Conservation (phyloP, 2,329 filamentous ascomycete species). For the Fonsecaea monophora region DNA sequence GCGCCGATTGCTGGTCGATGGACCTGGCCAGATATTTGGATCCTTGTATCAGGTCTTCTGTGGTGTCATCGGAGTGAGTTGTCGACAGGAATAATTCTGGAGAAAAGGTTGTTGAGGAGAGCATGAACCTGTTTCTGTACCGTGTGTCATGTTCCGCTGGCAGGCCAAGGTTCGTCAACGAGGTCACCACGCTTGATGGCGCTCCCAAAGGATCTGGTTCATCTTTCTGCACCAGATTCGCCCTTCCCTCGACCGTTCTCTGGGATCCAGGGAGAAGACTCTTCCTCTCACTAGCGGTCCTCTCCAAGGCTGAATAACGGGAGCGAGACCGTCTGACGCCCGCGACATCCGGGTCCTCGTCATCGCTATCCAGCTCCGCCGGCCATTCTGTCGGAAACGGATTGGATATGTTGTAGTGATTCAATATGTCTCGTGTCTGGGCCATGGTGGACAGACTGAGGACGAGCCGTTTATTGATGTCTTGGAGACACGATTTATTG, state of each 20-base stretch:
- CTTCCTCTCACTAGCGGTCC: slow-evolving; percentile 71
- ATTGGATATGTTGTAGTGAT: slow-evolving; percentile 85
- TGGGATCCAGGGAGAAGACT: slow-evolving; percentile 72
- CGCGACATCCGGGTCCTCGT: slow-evolving; percentile 52
- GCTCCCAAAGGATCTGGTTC: slow-evolving; percentile 92
- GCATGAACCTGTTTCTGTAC: slow-evolving; percentile 86
- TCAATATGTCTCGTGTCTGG: slow-evolving; percentile 77
- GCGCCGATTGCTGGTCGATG: slow-evolving; percentile 97
- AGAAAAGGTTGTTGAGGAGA: slow-evolving; percentile 95
- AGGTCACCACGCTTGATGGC: slow-evolving; percentile 82
- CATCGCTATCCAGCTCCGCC: slow-evolving; percentile 75
- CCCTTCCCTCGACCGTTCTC: slow-evolving; percentile 70
- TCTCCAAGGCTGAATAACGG: slow-evolving; percentile 83
- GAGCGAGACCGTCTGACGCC: slow-evolving; percentile 69
- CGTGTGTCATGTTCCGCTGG: slow-evolving; percentile 83
- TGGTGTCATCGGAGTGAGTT: slow-evolving; percentile 85
- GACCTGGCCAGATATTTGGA: slow-evolving; percentile 86
- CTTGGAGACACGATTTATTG: slow-evolving; percentile 28
- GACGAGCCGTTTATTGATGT: slow-evolving; percentile 20
- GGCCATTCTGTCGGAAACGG: slow-evolving; percentile 87
- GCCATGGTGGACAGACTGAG: slow-evolving; percentile 58
- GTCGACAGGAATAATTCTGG: slow-evolving; percentile 89
- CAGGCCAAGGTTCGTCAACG: slow-evolving; percentile 76
- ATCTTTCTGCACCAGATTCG: slow-evolving; percentile 84
- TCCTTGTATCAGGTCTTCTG: slow-evolving; percentile 77